These are phyloP conservation scores for Annulohypoxylon moriforme DNA, from an alignment of 495 filamentous ascomycete genomes.

Conservation along the genomic window DNA sequence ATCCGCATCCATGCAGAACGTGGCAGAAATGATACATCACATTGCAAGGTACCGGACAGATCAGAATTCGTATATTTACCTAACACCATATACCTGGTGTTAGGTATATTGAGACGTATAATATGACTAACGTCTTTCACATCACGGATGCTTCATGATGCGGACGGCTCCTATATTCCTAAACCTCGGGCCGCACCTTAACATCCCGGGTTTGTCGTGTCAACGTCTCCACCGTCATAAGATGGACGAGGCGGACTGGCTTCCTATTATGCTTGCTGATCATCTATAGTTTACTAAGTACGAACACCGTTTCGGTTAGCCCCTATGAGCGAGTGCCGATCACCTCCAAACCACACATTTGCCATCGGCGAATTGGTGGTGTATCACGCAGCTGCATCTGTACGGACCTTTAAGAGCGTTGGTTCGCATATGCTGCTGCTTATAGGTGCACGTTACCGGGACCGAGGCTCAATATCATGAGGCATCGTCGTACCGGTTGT, in stretches of 20 bases:
- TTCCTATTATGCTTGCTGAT: background rate
- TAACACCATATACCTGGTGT: no score
- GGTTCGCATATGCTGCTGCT: background rate
- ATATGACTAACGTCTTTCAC: background rate
- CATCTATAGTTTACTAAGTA: background rate
- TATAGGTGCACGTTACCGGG: background rate
- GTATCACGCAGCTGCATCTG: background rate
- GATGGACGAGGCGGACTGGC: background rate
- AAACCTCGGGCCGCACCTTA: constrained; percentile 9
- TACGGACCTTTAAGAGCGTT: background rate
- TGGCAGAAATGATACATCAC: constrained; percentile 15
- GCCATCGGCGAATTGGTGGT: background rate
- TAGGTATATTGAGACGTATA: no score
- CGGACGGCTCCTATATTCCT: background rate
- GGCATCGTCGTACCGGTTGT: background rate
- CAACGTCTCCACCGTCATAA: constrained; percentile 1
- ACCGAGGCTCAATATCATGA: background rate
- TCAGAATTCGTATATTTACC: background rate
- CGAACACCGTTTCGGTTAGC: background rate
- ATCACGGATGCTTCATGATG: background rate
- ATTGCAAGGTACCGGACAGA: background rate
- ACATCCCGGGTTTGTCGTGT: background rate
- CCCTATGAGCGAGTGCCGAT: background rate
- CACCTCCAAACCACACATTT: background rate
- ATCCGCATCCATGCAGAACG: background rate